Evolutionary conservation across 257 asterid genomes (phyloP), one percentile per base, ranked within the genome.

Genomic region (Petrea volubilis): DNA sequence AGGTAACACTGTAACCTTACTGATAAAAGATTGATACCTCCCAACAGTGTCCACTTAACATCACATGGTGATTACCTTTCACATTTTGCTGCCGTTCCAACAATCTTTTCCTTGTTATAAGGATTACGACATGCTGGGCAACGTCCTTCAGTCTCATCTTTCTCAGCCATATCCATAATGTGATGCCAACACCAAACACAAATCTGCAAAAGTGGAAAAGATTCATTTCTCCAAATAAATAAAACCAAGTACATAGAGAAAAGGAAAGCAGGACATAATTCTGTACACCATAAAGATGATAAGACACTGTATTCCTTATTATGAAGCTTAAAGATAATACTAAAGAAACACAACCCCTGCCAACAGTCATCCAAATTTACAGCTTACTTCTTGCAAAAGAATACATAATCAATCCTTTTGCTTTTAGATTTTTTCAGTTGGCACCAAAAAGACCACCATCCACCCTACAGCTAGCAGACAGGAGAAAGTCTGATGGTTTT

Each of bases 101-200:
- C 98, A 82, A 95, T 85, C 88, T 88, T 95, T 76, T 95, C 98
- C 89, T 95, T 95, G 83, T 95, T 86, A 82, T 95, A 95, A 81
- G 98, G 92, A 74, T 81, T 74, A 63, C 99, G 98, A 73, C 99
- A 95, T 73, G 98, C 99, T 20, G 99, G 99, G 77, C 99, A 95
- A 17, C 99, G 95, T 36, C 99, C 98, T 76, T 87, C 95, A 55
- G 93, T 81, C 74, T 83, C 91, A 79, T 92, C 98, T 82, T 92
- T 95, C 89, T 92, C 99, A 57, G 98, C 99, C 98, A 95, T 91
- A 66, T 84, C 97, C 89, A 95, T 92, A 50, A 95, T 84, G 62
- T 95, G 99, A 81, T 95, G 98, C 99, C 99, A 95, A 77, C 99
- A 95, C 99, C 97, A 95, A 63, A 95, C 92, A 77, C 99, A 95